Evolutionary conservation across 805 yeast species (phyloP).

Genomic region (Metschnikowia cubensis): DNA sequence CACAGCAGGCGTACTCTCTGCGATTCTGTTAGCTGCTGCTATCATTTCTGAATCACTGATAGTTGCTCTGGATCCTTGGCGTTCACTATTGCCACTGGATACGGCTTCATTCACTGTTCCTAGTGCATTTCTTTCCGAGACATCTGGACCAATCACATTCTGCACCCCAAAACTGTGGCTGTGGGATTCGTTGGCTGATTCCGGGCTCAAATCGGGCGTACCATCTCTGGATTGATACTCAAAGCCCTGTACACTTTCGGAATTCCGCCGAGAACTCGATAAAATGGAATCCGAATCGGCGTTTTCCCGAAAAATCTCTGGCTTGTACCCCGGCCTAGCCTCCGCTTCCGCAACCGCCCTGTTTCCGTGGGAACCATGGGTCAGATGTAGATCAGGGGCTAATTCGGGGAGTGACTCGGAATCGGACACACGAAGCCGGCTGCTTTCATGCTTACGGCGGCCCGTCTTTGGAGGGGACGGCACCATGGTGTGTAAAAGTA

Average conservation of each 20-base stretch:
- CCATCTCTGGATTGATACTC: background rate
- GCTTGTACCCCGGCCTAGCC: background rate
- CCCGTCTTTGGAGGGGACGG: background rate
- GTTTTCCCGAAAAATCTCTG: background rate
- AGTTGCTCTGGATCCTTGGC: too few species aligned
- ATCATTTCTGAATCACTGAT: background rate
- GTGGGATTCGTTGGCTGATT: background rate
- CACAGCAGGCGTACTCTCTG: background rate
- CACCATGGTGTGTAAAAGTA: background rate
- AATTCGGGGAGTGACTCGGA: background rate
- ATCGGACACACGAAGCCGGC: background rate
- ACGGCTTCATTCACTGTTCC: too few species aligned
- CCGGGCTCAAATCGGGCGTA: background rate
- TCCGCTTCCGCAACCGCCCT: background rate
- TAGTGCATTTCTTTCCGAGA: background rate
- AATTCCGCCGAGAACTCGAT: background rate
- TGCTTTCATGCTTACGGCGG: background rate
- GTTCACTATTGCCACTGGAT: too few species aligned
- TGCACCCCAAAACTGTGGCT: background rate
- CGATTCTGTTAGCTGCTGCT: background rate
- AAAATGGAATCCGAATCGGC: background rate
- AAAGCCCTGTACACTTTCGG: background rate
- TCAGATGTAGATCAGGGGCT: slow-evolving; percentile 1
- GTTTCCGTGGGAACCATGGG: background rate
- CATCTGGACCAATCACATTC: background rate